Evolutionary conservation across 2,329 filamentous ascomycete species (phyloP), one percentile per base, ranked within the genome.

Genomic region (Fusarium buxicola): DNA sequence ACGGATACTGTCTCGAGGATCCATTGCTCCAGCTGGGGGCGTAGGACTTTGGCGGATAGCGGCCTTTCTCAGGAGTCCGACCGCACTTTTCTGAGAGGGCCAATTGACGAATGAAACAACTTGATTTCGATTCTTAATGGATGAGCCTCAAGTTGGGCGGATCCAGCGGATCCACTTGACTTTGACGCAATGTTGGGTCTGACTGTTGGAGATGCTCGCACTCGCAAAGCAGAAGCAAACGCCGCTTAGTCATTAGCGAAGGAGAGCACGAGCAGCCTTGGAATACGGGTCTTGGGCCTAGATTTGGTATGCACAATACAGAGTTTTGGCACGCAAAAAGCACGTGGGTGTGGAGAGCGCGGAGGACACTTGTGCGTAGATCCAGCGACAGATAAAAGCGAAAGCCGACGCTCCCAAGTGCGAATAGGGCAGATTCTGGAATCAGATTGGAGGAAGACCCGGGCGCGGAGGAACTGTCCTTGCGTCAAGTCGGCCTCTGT

Each of bases 1-100:
- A 32, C 16, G 24, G 32, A 15, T 31, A 32, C 16, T 30, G 32
- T 6, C 24, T n/a, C 18, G 12, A 41, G 25, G 49, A 24, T 24
- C 32, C 40, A 34, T 46, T n/a, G 11, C 13, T 32, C 28, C 28
- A 13, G 34, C 15, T 15, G 21, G 21, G 21, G 6, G 21, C 21
- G 21, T 21, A 6, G 21, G 21, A 6, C 21, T 21, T 21, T 21
- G 21, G 21, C 21, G 35, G 31, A 53, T 46, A 34, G 25, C 51
- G 51, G 43, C n/a, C 51, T 54, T 54, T 48, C 34, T 34, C 35
- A 21, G 51, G 25, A 54, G 18, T 54, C 51, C 51, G 51, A 54
- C 35, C 13, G n/a, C 8, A 24, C 36, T 11, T 46, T 15, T n/a
- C 31, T 9, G 8, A 7, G 21, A 35, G 15, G 13, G 7, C 3